Percentiles rank a stretch among this genome's conserved stretches.
phyloP scores from a whole-genome alignment of 768 basidiomycete genomes.

The Boletus huronensis region DNA sequence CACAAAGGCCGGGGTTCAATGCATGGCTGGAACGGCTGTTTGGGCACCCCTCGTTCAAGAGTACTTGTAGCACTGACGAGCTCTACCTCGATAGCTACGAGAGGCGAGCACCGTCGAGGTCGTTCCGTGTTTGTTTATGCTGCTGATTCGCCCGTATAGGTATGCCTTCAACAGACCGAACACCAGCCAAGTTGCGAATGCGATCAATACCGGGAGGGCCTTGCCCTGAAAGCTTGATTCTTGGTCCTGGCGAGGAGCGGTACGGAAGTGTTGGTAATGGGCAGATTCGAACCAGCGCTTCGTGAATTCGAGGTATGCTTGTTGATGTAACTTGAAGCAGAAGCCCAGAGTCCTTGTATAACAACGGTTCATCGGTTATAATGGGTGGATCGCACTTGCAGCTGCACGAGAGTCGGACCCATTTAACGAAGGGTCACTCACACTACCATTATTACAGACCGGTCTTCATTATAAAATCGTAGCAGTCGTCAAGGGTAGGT shows the following conservation, averaged over 20 bases:
- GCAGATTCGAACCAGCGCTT: too few relatives aligned
- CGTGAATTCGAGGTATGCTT: background rate
- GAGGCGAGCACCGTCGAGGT: constrained; percentile 36
- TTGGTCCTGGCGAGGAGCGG: background rate
- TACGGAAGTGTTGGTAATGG: background rate
- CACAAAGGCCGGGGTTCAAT: constrained; percentile 44
- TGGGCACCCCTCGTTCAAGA: constrained; percentile 58
- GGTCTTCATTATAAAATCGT: background rate
- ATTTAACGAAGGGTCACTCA: background rate
- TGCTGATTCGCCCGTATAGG: constrained; percentile 32
- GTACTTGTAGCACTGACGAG: constrained; percentile 64
- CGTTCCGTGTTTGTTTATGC: background rate
- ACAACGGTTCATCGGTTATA: background rate
- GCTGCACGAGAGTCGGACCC: background rate
- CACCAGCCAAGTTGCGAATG: constrained; percentile 72
- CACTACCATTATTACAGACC: background rate
- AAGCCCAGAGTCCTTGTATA: background rate
- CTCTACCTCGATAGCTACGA: constrained; percentile 73
- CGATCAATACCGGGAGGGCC: constrained; percentile 63
- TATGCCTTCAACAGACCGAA: constrained; percentile 77
- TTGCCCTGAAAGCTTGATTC: constrained; percentile 61
- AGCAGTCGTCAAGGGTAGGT: background rate
- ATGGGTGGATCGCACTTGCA: background rate
- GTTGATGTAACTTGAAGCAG: background rate
- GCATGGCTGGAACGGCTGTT: constrained; percentile 55